Evolutionary conservation across 108 stramenopile genomes (phyloP).

Genomic region (Chaetoceros tenuissimus): DNA sequence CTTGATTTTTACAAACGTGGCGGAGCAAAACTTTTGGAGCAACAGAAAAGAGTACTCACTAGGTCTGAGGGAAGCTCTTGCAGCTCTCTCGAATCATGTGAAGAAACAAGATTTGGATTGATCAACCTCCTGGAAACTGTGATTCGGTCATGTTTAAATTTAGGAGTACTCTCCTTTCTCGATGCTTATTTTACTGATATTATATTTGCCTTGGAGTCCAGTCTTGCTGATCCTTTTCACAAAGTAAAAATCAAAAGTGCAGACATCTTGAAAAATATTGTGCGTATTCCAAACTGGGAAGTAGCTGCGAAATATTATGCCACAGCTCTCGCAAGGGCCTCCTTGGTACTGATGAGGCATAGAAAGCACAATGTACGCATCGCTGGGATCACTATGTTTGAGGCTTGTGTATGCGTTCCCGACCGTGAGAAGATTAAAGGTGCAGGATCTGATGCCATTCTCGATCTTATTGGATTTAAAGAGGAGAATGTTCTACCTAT

Average conservation of each 20-base stretch:
- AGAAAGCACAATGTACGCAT: slow-evolving; percentile 39
- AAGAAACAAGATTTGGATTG: slow-evolving; percentile 38
- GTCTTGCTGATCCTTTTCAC: slow-evolving; percentile 39
- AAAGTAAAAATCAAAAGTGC: slow-evolving; percentile 27
- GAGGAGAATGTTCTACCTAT: slow-evolving; percentile 43
- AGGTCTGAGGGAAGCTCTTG: slow-evolving; percentile 10
- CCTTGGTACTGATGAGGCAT: slow-evolving; percentile 29
- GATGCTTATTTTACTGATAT: slow-evolving; percentile 50
- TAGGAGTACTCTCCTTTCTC: slow-evolving; percentile 9
- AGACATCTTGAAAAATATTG: slow-evolving; percentile 17
- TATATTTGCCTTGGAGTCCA: slow-evolving; percentile 30
- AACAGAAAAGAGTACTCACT: slow-evolving; percentile 20
- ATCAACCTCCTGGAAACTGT: slow-evolving; percentile 28
- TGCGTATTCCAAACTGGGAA: slow-evolving; percentile 32
- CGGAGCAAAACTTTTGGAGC: slow-evolving; percentile 39
- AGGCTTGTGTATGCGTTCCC: slow-evolving; percentile 35
- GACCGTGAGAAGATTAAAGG: slow-evolving; percentile 52
- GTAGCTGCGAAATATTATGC: slow-evolving; percentile 36
- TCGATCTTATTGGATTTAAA: slow-evolving; percentile 65
- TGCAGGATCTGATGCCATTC: slow-evolving; percentile 65
- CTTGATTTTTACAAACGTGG: slow-evolving; percentile 53
- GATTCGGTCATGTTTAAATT: slow-evolving; percentile 12
- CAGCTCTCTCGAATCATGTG: slow-evolving; percentile 38
- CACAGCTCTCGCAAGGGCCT: slow-evolving; percentile 34
- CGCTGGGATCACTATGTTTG: slow-evolving; percentile 29